Evolutionary conservation across 176 grass and related monocot genomes (phyloP), one percentile per base, ranked within the genome.

Genomic region (Eragrostis nindensis): DNA sequence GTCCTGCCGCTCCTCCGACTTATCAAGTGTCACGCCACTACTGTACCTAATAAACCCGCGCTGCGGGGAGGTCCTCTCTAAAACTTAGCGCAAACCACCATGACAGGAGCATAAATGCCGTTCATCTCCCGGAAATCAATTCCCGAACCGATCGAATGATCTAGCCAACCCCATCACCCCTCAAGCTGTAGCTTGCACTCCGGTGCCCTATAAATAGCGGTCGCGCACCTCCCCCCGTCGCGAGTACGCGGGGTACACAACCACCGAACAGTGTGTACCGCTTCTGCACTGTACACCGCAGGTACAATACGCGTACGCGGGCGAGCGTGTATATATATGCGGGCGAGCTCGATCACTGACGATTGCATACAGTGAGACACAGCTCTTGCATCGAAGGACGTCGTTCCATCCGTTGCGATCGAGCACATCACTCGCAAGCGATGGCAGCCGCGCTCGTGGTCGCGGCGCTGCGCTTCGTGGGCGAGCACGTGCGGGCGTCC

Each of bases 401-500:
- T 59, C 71, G 30, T 57, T 49, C 17, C 24, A 7, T 5, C 32
- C 32, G 2, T 36, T 3, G 1, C 47, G 10, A 73, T 11, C 70
- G 18, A 47, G 19, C 24, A 26, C 36, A 24, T 12, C 0, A 13
- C 40, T 0, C 5, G 27, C 12, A 0, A 6, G 10, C 16, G 11
- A 84, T 76, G 87, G 71, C 63, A 19, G 0, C 10, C 27, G 6
- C 8, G 62, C 7, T 76, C 19, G 10, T 57, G 50, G 26, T 29
- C 38, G 6, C 8, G 13, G 77, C 57, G 71, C 43, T 72, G 65
- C 45, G 77, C 19, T 50, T 67, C 38, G 13, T 63, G 14, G 29
- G 13, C 11, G 76, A 80, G 25, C 25, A 91, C 69, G 46, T 87
- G 29, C 56, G 71, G 3, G 21, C 68, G 7, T 78, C 74, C 5